These are phyloP conservation scores for Umbelopsis ramanniana DNA, from an alignment of 192 early-diverging fungal genomes.

Conservation along the genomic window DNA sequence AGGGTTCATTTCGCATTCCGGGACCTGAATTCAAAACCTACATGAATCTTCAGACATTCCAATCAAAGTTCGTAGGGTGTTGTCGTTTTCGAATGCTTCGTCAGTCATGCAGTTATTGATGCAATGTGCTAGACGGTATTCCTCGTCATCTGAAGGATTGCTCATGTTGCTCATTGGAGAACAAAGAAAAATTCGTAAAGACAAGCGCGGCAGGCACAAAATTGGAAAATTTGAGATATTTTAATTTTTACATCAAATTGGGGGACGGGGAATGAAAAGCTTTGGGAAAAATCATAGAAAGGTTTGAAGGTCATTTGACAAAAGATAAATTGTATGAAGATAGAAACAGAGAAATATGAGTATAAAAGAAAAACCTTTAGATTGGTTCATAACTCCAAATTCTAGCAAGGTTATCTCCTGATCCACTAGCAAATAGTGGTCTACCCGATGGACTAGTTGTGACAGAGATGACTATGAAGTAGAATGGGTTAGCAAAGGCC, in stretches of 20 bases:
- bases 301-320: not conserved
- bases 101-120: conserved; percentile 10
- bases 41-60: conserved; percentile 7
- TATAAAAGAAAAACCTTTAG: not conserved
- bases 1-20: no score
- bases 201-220: not conserved
- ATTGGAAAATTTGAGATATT: not conserved
- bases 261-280: conserved; percentile 8
- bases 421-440: conserved; percentile 93
- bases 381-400: conserved; percentile 85
- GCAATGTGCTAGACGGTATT: not conserved
- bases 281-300: not conserved
- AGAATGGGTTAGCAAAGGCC: not conserved
- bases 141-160: not conserved
- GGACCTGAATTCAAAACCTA: not conserved
- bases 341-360: not conserved
- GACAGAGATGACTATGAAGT: conserved; percentile 83
- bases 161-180: not conserved
- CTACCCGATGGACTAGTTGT: conserved; percentile 80
- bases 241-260: conserved; percentile 23
- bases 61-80: conserved; percentile 1
- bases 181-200: conserved; percentile 11
- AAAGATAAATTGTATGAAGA: not conserved
- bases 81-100: conserved; percentile 5
- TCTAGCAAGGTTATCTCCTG: conserved; percentile 92